Percentiles rank a stretch among this genome's conserved stretches.
These are phyloP conservation scores for Porphyrellus cyaneotinctus DNA, from an alignment of 768 basidiomycete genomes.

Conservation along the genomic window DNA sequence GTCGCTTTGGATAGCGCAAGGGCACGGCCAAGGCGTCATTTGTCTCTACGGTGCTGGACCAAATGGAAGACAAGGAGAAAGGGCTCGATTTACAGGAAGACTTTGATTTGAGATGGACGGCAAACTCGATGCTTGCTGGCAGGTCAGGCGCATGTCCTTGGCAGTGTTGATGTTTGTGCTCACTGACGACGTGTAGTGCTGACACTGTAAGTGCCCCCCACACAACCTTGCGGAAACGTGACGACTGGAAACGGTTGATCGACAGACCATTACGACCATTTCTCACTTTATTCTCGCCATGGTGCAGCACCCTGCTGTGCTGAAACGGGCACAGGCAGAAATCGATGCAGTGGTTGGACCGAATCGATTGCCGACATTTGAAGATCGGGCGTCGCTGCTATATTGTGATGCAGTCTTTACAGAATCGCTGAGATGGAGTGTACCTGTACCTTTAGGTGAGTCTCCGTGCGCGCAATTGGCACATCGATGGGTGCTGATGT, in stretches of 20 bases:
- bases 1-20: constrained; percentile 23
- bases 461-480: background rate
- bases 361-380: constrained; percentile 54
- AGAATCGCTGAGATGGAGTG: constrained; percentile 55
- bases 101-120: constrained; percentile 73
- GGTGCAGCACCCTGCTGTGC: constrained; percentile 54
- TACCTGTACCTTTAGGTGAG: constrained; percentile 55
- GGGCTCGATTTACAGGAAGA: constrained; percentile 38
- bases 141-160: constrained; percentile 12
- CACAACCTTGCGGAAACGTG: background rate
- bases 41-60: constrained; percentile 50
- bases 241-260: constrained; percentile 14
- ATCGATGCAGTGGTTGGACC: constrained; percentile 48
- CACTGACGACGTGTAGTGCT: constrained; percentile 33
- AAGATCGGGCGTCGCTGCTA: constrained; percentile 52
- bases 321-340: constrained; percentile 58
- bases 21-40: constrained; percentile 40
- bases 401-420: constrained; percentile 55
- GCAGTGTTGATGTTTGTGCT: background rate
- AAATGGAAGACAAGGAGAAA: background rate
- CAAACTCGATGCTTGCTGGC: constrained; percentile 75
- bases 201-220: constrained; percentile 49
- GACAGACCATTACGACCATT: constrained; percentile 45
- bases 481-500: background rate
- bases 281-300: constrained; percentile 66